Percentiles rank a stretch among this genome's conserved stretches.
Evolutionary conservation across 192 early-diverging fungal genomes (phyloP).

Genomic region (Podochytrium sp.): DNA sequence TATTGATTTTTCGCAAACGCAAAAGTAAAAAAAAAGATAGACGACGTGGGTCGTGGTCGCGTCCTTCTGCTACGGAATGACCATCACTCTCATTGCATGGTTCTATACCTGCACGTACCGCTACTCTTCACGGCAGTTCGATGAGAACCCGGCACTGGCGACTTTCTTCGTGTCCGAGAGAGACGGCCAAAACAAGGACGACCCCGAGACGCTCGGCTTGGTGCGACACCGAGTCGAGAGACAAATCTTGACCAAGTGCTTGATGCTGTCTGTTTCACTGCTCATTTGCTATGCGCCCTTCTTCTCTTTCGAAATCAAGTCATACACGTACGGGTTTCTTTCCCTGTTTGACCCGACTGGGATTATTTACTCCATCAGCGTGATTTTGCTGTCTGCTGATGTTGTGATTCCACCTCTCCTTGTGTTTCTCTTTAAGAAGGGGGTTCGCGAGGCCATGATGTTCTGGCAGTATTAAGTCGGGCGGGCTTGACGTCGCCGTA

Average conservation of each 20-base stretch:
- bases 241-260: slow-evolving; percentile 9
- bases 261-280: neutral
- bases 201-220: neutral
- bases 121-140: slow-evolving; percentile 17
- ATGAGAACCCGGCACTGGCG: slow-evolving; percentile 8
- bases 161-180: slow-evolving; percentile 9
- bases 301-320: neutral
- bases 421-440: slow-evolving; percentile 4
- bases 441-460: slow-evolving; percentile 2
- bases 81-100: neutral
- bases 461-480: slow-evolving; percentile 18
- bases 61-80: neutral
- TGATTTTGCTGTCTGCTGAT: neutral
- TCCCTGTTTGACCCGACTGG: neutral
- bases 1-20: too few species aligned
- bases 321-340: neutral
- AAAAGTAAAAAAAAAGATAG: too few species aligned
- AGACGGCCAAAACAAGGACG: neutral
- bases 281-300: slow-evolving; percentile 16
- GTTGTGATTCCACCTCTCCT: neutral
- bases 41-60: neutral
- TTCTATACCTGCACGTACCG: slow-evolving; percentile 27
- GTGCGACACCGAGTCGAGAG: slow-evolving; percentile 1
- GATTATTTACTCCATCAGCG: neutral
- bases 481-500: too few species aligned